Base-by-base conservation (phyloP, 108 stramenopile species). In the Fragilaria crotonensis region DNA sequence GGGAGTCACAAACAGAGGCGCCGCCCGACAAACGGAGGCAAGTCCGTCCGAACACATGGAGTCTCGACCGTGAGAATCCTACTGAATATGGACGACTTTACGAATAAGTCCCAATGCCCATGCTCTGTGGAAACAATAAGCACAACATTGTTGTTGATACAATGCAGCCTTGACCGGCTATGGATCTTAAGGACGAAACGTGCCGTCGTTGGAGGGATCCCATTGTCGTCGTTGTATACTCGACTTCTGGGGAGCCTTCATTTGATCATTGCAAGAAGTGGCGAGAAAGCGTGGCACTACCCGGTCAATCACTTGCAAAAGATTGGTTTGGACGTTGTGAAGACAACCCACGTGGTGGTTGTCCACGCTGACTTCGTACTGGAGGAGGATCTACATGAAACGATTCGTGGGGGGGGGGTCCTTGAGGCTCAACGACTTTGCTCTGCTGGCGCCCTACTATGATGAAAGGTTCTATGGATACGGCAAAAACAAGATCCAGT, bases 251-350 rank as follows among this genome's bases (percentile, higher is more conserved):
- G n/a, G n/a, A n/a, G n/a, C n/a, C n/a, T n/a, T n/a, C n/a, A 25
- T 0, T 2, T 18, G 14, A 33, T 0, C 20, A 25, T 32, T n/a
- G 52, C 3, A 33, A 21, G 2, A 28, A 4, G 3, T 52, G 14
- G 44, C 21, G 45, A 57, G 29, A 25, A 25, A 33, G 25, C 25
- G 27, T 50, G 17, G 1, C 22, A 57, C 0, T 96, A 95, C 78
- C 96, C 96, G 11, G 87, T 96, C 48, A 96, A 96, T 68, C 63
- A 64, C 5, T 69, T 96, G 66, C 83, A 94, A 26, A 96, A 96
- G 57, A 68, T 85, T 28, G 96, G 85, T 7, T 62, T 96, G 50
- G 81, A 81, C 45, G 60, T 59, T 2, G 93, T 94, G 9, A 57
- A 54, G 27, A 95, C 96, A 11, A 86, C 81, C 28, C 94, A 96